Conservation (phyloP, 495 filamentous ascomycete genomes). For the Xylaria acuta region DNA sequence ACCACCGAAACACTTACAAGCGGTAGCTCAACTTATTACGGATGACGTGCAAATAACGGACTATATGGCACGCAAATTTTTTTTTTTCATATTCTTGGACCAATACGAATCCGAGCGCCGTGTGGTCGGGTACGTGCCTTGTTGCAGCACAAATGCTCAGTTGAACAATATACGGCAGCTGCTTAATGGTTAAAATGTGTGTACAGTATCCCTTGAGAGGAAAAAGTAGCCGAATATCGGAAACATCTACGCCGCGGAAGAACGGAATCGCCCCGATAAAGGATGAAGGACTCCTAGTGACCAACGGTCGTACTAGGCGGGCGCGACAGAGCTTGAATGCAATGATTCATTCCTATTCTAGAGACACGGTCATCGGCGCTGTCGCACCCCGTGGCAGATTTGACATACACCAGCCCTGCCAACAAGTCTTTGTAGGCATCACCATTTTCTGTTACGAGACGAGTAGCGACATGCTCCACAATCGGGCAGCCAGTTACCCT, state of each 20-base stretch:
- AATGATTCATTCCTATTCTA: background rate
- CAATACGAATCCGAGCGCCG: background rate
- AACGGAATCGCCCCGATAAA: background rate
- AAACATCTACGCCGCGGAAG: background rate
- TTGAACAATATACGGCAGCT: background rate
- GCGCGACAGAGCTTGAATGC: background rate
- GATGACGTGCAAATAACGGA: constrained; percentile 33
- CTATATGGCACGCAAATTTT: constrained; percentile 33
- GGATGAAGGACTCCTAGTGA: background rate
- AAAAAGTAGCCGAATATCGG: background rate
- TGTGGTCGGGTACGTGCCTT: background rate
- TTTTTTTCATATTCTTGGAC: background rate
- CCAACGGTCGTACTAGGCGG: background rate
- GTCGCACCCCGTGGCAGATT: background rate
- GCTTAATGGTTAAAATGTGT: background rate
- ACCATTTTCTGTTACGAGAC: background rate
- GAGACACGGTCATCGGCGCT: background rate
- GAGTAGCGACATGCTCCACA: background rate
- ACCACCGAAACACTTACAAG: constrained; percentile 30
- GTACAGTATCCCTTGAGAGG: background rate
- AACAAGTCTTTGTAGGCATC: background rate
- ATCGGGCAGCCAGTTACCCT: constrained; percentile 3
- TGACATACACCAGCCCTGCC: background rate
- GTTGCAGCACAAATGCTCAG: background rate
- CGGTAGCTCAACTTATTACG: constrained; percentile 33